phyloP scores from a whole-genome alignment of 805 yeast species.

The Candida peoriensis region DNA sequence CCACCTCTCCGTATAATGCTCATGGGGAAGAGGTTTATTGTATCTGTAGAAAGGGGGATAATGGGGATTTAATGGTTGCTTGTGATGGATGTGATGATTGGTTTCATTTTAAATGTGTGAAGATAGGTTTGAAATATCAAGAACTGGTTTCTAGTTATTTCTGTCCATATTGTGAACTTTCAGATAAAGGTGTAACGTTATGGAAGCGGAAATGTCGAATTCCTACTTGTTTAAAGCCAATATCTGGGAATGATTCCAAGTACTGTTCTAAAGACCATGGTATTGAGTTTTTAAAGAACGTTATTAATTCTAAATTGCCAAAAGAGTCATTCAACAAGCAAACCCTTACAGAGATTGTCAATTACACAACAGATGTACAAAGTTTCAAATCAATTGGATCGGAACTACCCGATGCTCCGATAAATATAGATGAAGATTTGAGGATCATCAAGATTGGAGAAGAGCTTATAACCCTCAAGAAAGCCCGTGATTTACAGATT shows the following conservation, averaged over 20 bases:
- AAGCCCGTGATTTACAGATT: constrained; percentile 4
- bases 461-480: neutral
- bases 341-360: constrained; percentile 12
- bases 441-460: constrained; percentile 5
- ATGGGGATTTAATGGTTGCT: constrained; percentile 83
- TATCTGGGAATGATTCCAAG: constrained; percentile 44
- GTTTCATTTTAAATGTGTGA: constrained; percentile 83
- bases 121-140: constrained; percentile 43
- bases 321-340: constrained; percentile 5
- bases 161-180: constrained; percentile 66
- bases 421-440: constrained; percentile 16
- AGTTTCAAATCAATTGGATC: constrained; percentile 29
- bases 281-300: constrained; percentile 10
- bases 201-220: constrained; percentile 80
- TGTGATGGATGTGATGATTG: constrained; percentile 96
- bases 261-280: constrained; percentile 80
- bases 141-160: constrained; percentile 57
- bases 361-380: constrained; percentile 6
- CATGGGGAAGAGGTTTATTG: constrained; percentile 68
- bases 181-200: constrained; percentile 40
- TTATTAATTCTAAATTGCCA: constrained; percentile 3
- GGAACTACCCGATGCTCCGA: constrained; percentile 38
- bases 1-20: constrained; percentile 32
- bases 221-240: constrained; percentile 50
- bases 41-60: constrained; percentile 71